Evolutionary conservation across 345 rosid genomes (phyloP), one percentile per base, ranked within the genome.

Genomic region (Pistacia integerrima): DNA sequence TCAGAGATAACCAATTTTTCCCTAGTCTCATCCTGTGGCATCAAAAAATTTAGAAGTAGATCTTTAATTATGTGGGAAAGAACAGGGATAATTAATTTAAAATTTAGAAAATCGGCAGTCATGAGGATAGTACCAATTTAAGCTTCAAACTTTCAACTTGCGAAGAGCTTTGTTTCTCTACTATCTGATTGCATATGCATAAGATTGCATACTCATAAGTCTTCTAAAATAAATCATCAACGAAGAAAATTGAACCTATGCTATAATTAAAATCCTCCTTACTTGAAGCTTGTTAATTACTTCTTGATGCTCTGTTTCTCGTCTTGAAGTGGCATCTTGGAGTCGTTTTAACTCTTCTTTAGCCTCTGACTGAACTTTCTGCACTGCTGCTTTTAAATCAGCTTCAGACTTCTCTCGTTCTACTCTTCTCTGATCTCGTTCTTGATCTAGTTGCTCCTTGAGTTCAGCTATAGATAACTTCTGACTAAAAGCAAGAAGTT

Each of bases 211-310:
- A 49, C 66, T 74, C 59, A 67, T 61, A 44, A 66, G 8, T 46
- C 63, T 77, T 57, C 46, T 74, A 4, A 14, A 72, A 22, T 16
- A 65, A 75, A 78, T 36, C 58, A 20, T 8, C 56, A 70, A 82
- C 20, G 28, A 28, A 76, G 56, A 30, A 77, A 71, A 67, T 56
- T 20, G 76, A 49, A 63, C 57, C 35, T 30, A 13, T 36, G 69
- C 12, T 80, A 75, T 51, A 44, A 59, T 28, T 2, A 69, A 52
- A 61, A 71, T n/a, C 6, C 67, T 70, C 70, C 81, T 72, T 16
- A 92, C 99, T 93, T 92, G 93, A 80, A 93, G 91, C 87, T 89
- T 96, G 80, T 84, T 89, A 72, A 96, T 91, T 73, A 90, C 86
- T 87, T 91, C 94, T 77, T 88, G 92, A 76, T 89, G 94, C 74